Evolutionary conservation across 106 monocot genomes (phyloP).

Genomic region (Xerophyta viscosa): DNA sequence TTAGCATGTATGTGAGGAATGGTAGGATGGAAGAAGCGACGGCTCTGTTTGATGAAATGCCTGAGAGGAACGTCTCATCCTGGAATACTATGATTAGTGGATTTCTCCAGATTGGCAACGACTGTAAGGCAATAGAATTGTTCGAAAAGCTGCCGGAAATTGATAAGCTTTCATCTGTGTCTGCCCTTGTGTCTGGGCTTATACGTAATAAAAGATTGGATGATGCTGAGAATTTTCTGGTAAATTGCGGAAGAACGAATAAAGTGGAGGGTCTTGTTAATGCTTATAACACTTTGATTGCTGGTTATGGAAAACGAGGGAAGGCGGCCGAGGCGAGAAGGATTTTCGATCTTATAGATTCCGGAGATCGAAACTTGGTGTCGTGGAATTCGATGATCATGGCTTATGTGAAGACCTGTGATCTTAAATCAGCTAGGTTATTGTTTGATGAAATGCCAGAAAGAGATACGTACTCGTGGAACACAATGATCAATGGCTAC

Average conservation of each 20-base stretch:
- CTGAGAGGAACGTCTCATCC: conserved; percentile 33
- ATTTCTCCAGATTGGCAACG: conserved; percentile 36
- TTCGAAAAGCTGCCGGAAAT: conserved; percentile 49
- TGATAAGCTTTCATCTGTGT: conserved; percentile 43
- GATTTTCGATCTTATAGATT: conserved; percentile 51
- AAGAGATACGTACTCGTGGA: conserved; percentile 72
- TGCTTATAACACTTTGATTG: conserved; percentile 77
- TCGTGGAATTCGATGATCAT: conserved; percentile 95
- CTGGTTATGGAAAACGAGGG: conserved; percentile 45
- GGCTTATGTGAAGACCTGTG: conserved; percentile 63
- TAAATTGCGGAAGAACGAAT: background rate
- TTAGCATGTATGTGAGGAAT: conserved; percentile 38
- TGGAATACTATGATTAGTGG: conserved; percentile 79
- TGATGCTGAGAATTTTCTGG: conserved; percentile 40
- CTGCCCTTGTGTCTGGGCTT: conserved; percentile 47
- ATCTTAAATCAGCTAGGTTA: conserved; percentile 34
- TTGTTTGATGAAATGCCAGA: conserved; percentile 74
- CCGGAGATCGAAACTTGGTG: conserved; percentile 28
- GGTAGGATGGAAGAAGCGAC: conserved; percentile 46
- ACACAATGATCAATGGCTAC: conserved; percentile 77
- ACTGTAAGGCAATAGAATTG: conserved; percentile 39
- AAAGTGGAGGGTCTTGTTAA: conserved; percentile 30
- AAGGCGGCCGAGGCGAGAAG: conserved; percentile 41
- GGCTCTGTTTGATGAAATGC: conserved; percentile 56
- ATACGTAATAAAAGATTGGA: conserved; percentile 35